Percentiles rank a stretch among this genome's conserved stretches.
Evolutionary conservation across 768 basidiomycete genomes (phyloP).

Genomic region (Gymnopilus dilepis): DNA sequence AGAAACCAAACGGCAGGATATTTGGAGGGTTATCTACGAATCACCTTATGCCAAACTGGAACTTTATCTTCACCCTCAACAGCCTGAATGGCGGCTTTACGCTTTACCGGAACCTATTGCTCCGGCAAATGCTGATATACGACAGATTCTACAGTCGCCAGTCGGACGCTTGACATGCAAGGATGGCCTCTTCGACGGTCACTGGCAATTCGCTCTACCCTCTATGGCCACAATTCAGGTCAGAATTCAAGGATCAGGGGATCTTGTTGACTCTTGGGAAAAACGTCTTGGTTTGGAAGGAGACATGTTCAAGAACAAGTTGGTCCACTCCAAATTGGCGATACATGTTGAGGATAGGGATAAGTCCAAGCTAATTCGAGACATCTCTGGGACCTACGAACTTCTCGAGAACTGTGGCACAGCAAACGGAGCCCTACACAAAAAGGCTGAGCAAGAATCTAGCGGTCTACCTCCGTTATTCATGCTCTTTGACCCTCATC

Average conservation of each 20-base stretch:
- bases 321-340: slow-evolving; percentile 69
- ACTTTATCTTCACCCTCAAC: slow-evolving; percentile 73
- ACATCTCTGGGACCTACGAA: slow-evolving; percentile 80
- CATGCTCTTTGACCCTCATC: slow-evolving; percentile 86
- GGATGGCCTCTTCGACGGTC: slow-evolving; percentile 62
- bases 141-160: slow-evolving; percentile 72
- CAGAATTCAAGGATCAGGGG: slow-evolving; percentile 66
- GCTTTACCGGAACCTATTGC: slow-evolving; percentile 68
- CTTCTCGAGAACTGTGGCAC: slow-evolving; percentile 89
- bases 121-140: slow-evolving; percentile 81
- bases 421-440: slow-evolving; percentile 84
- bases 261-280: slow-evolving; percentile 85
- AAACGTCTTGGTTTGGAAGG: slow-evolving; percentile 74
- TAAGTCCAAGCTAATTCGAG: slow-evolving; percentile 64
- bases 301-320: slow-evolving; percentile 67
- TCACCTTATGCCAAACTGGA: slow-evolving; percentile 75
- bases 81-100: slow-evolving; percentile 88
- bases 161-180: slow-evolving; percentile 72
- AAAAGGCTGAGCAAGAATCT: slow-evolving; percentile 55
- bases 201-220: slow-evolving; percentile 87
- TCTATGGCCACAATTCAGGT: slow-evolving; percentile 57
- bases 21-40: slow-evolving; percentile 84
- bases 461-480: slow-evolving; percentile 64
- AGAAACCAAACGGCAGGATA: slow-evolving; percentile 84
- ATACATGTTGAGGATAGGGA: slow-evolving; percentile 61